Base-by-base conservation (phyloP, 2,329 filamentous ascomycete species). In the Fusarium nanum region DNA sequence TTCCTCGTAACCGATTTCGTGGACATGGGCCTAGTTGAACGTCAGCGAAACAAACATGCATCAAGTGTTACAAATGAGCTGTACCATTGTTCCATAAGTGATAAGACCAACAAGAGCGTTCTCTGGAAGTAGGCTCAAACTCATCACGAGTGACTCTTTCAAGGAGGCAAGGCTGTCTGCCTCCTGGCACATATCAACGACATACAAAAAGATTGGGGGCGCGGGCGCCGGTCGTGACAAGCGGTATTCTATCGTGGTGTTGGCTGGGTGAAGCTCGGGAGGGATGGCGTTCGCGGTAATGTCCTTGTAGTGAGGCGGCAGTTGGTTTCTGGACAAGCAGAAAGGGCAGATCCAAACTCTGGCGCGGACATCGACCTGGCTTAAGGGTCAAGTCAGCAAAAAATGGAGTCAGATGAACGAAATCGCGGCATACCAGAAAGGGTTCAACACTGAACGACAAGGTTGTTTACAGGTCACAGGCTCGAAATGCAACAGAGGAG, bases 1-100 rank as follows among this genome's bases (percentile, higher is more conserved):
- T 82, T 98, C 96, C 58, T 93, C 94, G 79, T 99, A 99, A 58
- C 96, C 96, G 73, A 99, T 93, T 82, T 99, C 96, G 79, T 99
- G 96, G 20, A 99, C 93, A 88, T 98, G 94, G 32, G 93, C 90
- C 92, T 94, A 73, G 16, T 23, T 48, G 71, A 60, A 23, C 40
- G 69, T 81, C 58, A 78, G 68, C 34, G 16, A 50, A 44, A 46
- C 22, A 5, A 25, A 8, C 13, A 37, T 27, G n/a, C 1, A 12
- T 47, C 11, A 44, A n/a, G 46, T 13, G 49, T 14, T 27, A 23
- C 14, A 34, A 23, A 18, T 7, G 64, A 67, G 18, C 32, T 83
- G 62, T 85, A 93, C 92, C 93, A 97, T 98, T 45, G 96, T 98
- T 68, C 96, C 96, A 77, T 89, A 97, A 48, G 93, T 96, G 75